Evolutionary conservation across 2,329 filamentous ascomycete genomes (phyloP).

Genomic region (Orbilia blumenaviensis): DNA sequence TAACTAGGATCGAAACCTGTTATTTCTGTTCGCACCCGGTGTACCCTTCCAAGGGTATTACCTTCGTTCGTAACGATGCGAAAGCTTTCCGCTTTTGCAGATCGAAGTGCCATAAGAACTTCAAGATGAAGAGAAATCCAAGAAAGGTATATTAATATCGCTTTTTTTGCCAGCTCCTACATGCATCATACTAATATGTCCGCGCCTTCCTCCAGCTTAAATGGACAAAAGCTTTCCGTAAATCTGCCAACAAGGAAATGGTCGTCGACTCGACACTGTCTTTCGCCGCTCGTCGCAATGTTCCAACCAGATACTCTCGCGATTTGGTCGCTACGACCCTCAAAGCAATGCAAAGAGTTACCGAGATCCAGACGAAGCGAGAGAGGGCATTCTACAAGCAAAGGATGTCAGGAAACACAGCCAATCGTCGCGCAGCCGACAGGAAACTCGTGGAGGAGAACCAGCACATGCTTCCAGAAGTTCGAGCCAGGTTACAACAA

Average conservation of each 20-base stretch:
- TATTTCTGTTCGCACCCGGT: constrained; percentile 76
- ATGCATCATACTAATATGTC: not conserved
- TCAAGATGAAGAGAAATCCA: constrained; percentile 58
- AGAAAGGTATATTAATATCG: constrained; percentile 27
- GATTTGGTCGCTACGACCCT: constrained; percentile 87
- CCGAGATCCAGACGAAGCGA: constrained; percentile 81
- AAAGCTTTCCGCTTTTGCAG: constrained; percentile 74
- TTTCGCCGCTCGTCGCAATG: constrained; percentile 91
- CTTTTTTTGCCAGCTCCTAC: not conserved
- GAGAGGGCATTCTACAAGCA: constrained; percentile 94
- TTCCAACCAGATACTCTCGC: constrained; percentile 94
- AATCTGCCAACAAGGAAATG: constrained; percentile 84
- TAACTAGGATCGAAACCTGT: constrained; percentile 70
- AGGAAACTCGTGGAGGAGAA: constrained; percentile 90
- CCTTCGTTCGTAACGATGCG: constrained; percentile 74
- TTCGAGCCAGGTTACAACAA: constrained; percentile 42
- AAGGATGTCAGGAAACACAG: constrained; percentile 89
- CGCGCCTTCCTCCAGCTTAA: constrained; percentile 70
- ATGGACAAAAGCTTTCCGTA: constrained; percentile 95
- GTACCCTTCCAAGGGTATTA: constrained; percentile 73
- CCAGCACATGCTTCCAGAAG: constrained; percentile 81
- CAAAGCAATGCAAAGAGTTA: constrained; percentile 88
- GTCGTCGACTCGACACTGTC: constrained; percentile 92
- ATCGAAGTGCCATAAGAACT: constrained; percentile 71
- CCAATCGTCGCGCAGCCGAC: constrained; percentile 79